phyloP scores from a whole-genome alignment of 2,329 filamentous ascomycete genomes.

The Colletotrichum tropicicola region DNA sequence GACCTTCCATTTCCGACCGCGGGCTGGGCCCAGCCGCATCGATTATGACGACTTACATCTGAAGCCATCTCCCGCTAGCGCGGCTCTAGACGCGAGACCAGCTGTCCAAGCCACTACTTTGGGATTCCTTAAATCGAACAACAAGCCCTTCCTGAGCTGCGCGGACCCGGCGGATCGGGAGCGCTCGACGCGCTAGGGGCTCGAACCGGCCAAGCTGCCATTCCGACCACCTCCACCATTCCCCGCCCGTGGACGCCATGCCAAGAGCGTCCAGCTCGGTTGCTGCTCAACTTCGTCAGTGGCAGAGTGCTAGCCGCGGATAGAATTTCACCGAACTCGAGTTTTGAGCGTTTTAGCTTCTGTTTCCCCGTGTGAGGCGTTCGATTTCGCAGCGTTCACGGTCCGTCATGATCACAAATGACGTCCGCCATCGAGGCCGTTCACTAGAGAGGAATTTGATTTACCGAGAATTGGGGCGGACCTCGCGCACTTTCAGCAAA shows the following conservation, averaged over 20 bases:
- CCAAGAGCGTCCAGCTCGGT: conserved; percentile 7
- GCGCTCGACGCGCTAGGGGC: background rate
- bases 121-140: conserved; percentile 1
- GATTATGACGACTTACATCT: conserved; percentile 9
- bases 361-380: background rate
- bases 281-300: conserved; percentile 15
- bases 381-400: background rate
- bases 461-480: background rate
- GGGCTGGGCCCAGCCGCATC: background rate
- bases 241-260: conserved; percentile 3
- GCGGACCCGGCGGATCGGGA: background rate
- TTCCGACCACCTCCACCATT: background rate
- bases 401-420: conserved; percentile 8
- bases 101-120: background rate
- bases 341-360: background rate
- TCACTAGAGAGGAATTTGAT: background rate
- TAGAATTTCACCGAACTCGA: background rate
- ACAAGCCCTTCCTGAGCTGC: background rate
- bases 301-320: conserved; percentile 5
- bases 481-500: background rate
- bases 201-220: background rate
- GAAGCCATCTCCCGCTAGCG: background rate
- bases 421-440: conserved; percentile 7
- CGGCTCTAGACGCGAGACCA: background rate
- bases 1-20: conserved; percentile 1